Conservation (phyloP, 352 stramenopile genomes). For the Phytophthora citricola region DNA sequence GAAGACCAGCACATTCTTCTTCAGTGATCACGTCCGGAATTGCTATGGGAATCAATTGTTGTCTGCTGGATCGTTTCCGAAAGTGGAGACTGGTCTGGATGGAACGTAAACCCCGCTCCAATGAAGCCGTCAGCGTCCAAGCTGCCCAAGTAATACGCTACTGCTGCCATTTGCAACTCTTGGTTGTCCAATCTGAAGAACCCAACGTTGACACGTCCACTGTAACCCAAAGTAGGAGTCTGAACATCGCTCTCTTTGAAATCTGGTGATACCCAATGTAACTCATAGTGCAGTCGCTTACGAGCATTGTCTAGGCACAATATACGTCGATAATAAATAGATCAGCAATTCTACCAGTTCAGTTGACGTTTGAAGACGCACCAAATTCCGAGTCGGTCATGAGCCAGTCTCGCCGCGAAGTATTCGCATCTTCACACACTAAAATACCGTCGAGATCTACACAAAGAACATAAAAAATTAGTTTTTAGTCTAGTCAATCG, state of each 20-base stretch:
- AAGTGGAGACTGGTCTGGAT: conserved; percentile 39
- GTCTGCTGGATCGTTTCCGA: conserved; percentile 44
- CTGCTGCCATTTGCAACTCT: conserved; percentile 44
- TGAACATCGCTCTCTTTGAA: conserved; percentile 22
- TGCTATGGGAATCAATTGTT: conserved; percentile 28
- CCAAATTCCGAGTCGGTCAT: conserved; percentile 37
- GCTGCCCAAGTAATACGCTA: conserved; percentile 64
- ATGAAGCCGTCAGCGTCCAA: conserved; percentile 60
- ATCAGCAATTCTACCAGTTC: neutral
- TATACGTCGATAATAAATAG: neutral
- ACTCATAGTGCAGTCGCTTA: conserved; percentile 56
- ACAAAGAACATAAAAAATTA: neutral
- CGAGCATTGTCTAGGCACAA: conserved; percentile 56
- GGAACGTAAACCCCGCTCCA: conserved; percentile 54
- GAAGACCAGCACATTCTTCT: neutral
- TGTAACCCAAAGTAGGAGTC: conserved; percentile 39
- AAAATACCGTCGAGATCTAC: conserved; percentile 36
- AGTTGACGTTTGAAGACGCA: neutral
- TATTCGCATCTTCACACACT: conserved; percentile 29
- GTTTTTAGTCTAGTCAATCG: neutral
- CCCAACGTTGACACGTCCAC: conserved; percentile 32
- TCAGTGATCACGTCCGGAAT: conserved; percentile 17
- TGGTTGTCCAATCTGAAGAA: conserved; percentile 59
- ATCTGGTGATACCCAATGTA: conserved; percentile 42
- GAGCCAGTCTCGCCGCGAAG: conserved; percentile 31